phyloP scores from a whole-genome alignment of 345 rosid genomes.

The Aquilaria sinensis region DNA sequence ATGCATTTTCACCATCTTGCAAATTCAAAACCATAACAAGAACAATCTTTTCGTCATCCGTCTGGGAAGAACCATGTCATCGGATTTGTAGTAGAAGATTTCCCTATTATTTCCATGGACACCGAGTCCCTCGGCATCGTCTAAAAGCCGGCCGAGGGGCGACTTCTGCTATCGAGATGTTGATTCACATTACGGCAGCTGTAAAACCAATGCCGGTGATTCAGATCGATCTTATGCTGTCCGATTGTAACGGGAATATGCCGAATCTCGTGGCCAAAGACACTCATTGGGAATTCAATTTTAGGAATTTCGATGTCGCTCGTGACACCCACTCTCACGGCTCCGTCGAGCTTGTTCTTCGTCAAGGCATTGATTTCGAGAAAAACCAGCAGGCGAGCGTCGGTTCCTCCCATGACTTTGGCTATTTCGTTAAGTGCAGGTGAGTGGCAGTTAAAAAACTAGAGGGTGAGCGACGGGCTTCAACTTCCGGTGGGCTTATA shows the following conservation, averaged over 20 bases:
- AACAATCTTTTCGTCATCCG: slow-evolving; percentile 12
- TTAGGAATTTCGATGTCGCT: slow-evolving; percentile 43
- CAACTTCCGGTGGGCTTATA: no score
- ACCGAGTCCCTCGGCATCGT: slow-evolving; percentile 71
- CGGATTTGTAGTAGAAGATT: slow-evolving; percentile 23
- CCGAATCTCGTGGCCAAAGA: slow-evolving; percentile 42
- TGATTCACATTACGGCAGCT: slow-evolving; percentile 31
- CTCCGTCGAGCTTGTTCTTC: slow-evolving; percentile 47
- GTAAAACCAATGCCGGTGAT: slow-evolving; percentile 56
- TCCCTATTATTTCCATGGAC: slow-evolving; percentile 52
- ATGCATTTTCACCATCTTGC: no score
- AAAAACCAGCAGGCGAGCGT: slow-evolving; percentile 33
- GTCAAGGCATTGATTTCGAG: slow-evolving; percentile 60
- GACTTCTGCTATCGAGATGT: slow-evolving; percentile 11
- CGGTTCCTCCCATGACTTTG: slow-evolving; percentile 48
- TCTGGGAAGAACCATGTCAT: slow-evolving; percentile 49
- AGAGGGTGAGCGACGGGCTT: no score
- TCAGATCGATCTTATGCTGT: slow-evolving; percentile 53
- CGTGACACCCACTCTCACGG: slow-evolving; percentile 45
- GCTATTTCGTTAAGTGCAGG: slow-evolving; percentile 46
- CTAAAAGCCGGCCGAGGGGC: slow-evolving; percentile 12
- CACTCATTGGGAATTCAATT: slow-evolving; percentile 59
- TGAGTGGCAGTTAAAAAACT: no score
- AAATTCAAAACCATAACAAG: no score
- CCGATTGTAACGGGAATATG: slow-evolving; percentile 43